Conservation (phyloP, 2,329 filamentous ascomycete species). For the Penicillium sp. region DNA sequence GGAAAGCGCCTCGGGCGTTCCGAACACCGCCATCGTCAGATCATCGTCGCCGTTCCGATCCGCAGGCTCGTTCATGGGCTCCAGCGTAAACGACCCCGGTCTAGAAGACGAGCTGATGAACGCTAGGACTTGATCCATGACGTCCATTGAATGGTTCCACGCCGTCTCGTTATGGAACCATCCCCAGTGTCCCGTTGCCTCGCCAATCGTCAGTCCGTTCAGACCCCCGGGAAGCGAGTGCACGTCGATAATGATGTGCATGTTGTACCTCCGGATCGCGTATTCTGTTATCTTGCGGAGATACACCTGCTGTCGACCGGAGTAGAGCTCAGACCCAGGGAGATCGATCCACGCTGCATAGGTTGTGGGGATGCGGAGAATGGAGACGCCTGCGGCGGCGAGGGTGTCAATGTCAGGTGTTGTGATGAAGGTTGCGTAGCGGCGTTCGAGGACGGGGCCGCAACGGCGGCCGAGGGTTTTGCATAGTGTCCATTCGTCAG, state of each 20-base stretch:
- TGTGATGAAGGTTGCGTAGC: constrained; percentile 27
- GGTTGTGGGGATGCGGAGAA: constrained; percentile 26
- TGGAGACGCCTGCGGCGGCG: constrained; percentile 14
- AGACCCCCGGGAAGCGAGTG: constrained; percentile 34
- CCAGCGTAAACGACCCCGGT: constrained; percentile 30
- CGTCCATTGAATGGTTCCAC: constrained; percentile 28
- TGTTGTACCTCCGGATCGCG: constrained; percentile 29
- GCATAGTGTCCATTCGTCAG: constrained; percentile 33
- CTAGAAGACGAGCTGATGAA: constrained; percentile 27
- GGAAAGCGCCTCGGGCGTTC: constrained; percentile 29
- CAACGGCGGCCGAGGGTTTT: constrained; percentile 19
- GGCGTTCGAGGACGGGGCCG: constrained; percentile 21
- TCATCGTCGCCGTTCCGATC: constrained; percentile 25
- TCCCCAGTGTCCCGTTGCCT: constrained; percentile 29
- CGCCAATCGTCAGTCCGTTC: constrained; percentile 33
- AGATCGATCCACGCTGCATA: constrained; percentile 29
- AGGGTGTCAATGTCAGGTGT: constrained; percentile 21
- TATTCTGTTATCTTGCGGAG: constrained; percentile 28
- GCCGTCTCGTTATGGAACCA: constrained; percentile 34
- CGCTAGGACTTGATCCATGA: constrained; percentile 25
- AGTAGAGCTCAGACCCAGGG: constrained; percentile 32
- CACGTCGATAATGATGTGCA: constrained; percentile 35
- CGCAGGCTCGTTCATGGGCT: constrained; percentile 35
- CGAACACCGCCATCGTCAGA: constrained; percentile 25
- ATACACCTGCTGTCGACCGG: constrained; percentile 28